Base-by-base conservation (phyloP, 139 green algal genomes). In the Chlamydomonas sp. region DNA sequence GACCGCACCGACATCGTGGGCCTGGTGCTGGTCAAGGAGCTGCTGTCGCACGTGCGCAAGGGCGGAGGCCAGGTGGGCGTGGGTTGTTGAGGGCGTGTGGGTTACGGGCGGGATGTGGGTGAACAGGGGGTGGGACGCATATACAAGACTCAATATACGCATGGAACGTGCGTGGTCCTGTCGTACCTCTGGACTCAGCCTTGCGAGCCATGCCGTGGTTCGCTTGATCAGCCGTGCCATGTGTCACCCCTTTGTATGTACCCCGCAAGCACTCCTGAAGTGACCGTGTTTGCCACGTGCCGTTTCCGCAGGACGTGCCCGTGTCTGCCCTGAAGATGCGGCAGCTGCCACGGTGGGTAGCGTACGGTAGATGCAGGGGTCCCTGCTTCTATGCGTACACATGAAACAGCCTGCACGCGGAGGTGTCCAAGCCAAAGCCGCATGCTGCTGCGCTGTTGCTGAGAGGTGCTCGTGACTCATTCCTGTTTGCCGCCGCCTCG, bases 1-100 rank as follows among this genome's bases (percentile, higher is more conserved):
- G 80, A 95, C 91, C 81, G 90, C 0, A 76, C 74, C 49, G 71
- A 90, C 68, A 90, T 94, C 81, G 68, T 93, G 6, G 96, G 96
- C 31, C 90, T 98, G 57, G 77, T 91, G 66, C 66, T 80, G 49
- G 89, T 93, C 49, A 92, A 89, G 67, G 85, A 89, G 75, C 91
- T 92, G 71, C 79, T 85, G 59, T 76, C 59, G 4, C 59, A 63
- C 20, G 85, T 73, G 17, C 66, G 64, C 61, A 78, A 78, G 59
- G 74, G 31, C 31, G 31, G 83, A 3, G 83, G 83, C 0, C 61
- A 69, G 74, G 83, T 80, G 83, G 6, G 83, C 2, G 8, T 4
- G 61, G 5, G 16, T 10, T 60, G 6, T 57, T 10, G 79, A 16
- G 79, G 10, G 12, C 31, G 31, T 49, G 31, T 49, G 73, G 73